These are phyloP conservation scores for Rhododendron griersonianum DNA, from an alignment of 148 eudicot species.

Conservation along the genomic window DNA sequence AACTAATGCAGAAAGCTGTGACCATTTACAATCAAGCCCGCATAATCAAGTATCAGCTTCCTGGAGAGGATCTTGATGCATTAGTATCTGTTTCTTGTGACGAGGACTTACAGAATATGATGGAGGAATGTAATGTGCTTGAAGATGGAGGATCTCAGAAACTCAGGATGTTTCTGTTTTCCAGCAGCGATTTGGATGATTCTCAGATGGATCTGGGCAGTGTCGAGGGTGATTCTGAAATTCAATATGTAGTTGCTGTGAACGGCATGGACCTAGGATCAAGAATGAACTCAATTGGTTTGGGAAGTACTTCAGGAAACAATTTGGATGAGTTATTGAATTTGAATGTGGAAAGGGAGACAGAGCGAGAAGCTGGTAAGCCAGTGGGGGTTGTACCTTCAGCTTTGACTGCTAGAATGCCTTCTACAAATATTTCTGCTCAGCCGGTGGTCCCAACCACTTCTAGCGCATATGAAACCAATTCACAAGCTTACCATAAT, in stretches of 20 bases:
- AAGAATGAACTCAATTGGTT: slow-evolving; percentile 20
- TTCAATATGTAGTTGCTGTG: slow-evolving; percentile 17
- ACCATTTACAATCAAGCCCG: slow-evolving; percentile 7
- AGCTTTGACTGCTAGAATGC: slow-evolving; percentile 24
- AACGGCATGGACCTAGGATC: slow-evolving; percentile 21
- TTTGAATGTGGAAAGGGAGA: slow-evolving; percentile 27
- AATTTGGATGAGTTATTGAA: slow-evolving; percentile 21
- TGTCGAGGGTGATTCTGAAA: slow-evolving; percentile 17
- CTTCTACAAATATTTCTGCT: slow-evolving; percentile 22
- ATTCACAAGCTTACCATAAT: slow-evolving; percentile 27
- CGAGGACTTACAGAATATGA: slow-evolving; percentile 20
- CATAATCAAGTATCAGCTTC: slow-evolving; percentile 16
- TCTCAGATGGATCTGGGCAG: slow-evolving; percentile 13
- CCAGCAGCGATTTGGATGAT: slow-evolving; percentile 10
- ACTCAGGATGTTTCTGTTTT: slow-evolving; percentile 23
- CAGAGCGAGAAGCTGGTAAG: background rate
- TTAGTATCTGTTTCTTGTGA: slow-evolving; percentile 19
- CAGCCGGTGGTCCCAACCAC: slow-evolving; percentile 30
- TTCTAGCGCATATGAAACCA: slow-evolving; percentile 19
- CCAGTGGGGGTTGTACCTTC: slow-evolving; percentile 18
- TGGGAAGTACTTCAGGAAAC: slow-evolving; percentile 45
- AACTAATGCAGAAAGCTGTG: slow-evolving; percentile 9
- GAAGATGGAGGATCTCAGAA: slow-evolving; percentile 19
- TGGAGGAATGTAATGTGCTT: slow-evolving; percentile 13
- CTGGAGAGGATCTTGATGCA: slow-evolving; percentile 35